Conservation (phyloP, 257 asterid species). For the Ligustrum vulgare region DNA sequence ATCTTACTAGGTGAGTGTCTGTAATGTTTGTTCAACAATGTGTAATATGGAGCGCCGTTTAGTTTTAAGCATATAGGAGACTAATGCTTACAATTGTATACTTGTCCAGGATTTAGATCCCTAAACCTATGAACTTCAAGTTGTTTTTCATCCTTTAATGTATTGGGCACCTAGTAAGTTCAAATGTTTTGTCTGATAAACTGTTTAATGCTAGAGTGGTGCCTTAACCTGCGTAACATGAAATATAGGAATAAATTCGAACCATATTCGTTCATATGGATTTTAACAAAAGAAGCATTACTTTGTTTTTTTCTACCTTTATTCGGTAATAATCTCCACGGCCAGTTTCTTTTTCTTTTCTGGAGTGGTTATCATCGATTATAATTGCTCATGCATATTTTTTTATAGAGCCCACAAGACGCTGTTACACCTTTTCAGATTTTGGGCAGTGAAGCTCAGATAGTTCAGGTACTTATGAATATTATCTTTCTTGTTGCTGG, state of each 20-base stretch:
- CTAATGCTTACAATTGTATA: background rate
- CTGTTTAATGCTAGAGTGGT: background rate
- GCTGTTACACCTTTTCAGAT: constrained; percentile 95
- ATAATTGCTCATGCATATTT: constrained; percentile 22
- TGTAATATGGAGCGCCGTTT: background rate
- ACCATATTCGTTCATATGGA: background rate
- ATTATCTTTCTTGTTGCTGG: background rate
- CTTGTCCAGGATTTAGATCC: background rate
- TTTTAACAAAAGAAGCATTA: background rate
- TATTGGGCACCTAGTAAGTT: background rate
- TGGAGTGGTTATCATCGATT: constrained; percentile 1
- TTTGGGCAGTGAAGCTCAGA: constrained; percentile 98
- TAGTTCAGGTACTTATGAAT: constrained; percentile 74
- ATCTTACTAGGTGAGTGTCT: background rate
- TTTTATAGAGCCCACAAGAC: constrained; percentile 91
- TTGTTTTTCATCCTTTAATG: background rate
- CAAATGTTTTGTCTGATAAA: background rate
- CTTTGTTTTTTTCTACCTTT: constrained; percentile 11
- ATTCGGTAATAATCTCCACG: background rate
- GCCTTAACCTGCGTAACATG: background rate
- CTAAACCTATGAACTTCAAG: background rate
- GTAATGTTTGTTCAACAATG: background rate
- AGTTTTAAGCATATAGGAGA: background rate
- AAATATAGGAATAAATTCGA: background rate
- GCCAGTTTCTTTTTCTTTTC: constrained; percentile 8